A percentile compares a stretch with the other conserved stretches of the same genome.
Conservation (phyloP, 306 rosid genomes). For the Fragaria nilgerrensis region DNA sequence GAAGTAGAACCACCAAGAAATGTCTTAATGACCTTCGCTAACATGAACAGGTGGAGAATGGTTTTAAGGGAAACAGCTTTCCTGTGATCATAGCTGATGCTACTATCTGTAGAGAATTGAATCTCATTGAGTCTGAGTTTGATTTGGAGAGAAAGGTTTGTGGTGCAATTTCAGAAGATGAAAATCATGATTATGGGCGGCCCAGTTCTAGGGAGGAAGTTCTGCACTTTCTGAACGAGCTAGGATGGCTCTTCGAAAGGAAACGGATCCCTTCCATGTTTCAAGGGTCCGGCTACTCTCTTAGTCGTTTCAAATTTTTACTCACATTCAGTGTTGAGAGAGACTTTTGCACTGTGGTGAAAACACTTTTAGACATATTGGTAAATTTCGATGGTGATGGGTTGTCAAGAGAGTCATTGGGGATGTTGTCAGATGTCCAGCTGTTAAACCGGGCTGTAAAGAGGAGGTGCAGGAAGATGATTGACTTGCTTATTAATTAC, state of each 20-base stretch:
- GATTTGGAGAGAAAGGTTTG: constrained; percentile 35
- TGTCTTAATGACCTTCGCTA: constrained; percentile 4
- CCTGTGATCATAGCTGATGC: constrained; percentile 83
- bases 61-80: constrained; percentile 75
- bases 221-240: constrained; percentile 78
- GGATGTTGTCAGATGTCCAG: constrained; percentile 68
- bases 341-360: constrained; percentile 61
- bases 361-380: constrained; percentile 68
- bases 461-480: constrained; percentile 64
- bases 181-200: constrained; percentile 38
- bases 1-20: constrained; percentile 8
- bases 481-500: constrained; percentile 68
- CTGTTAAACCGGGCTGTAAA: constrained; percentile 79
- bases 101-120: constrained; percentile 73
- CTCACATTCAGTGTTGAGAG: constrained; percentile 77
- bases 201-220: constrained; percentile 70
- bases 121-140: constrained; percentile 65
- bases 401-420: constrained; percentile 50
- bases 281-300: constrained; percentile 47
- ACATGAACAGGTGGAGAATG: constrained; percentile 80
- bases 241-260: constrained; percentile 92
- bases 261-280: constrained; percentile 39
- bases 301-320: constrained; percentile 69
- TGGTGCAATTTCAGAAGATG: constrained; percentile 54
- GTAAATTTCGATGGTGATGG: constrained; percentile 48